A percentile compares a stretch with the other conserved stretches of the same genome.
These are phyloP conservation scores for Smithsoniella earleae DNA, from an alignment of 163 green algal genomes.

Conservation along the genomic window DNA sequence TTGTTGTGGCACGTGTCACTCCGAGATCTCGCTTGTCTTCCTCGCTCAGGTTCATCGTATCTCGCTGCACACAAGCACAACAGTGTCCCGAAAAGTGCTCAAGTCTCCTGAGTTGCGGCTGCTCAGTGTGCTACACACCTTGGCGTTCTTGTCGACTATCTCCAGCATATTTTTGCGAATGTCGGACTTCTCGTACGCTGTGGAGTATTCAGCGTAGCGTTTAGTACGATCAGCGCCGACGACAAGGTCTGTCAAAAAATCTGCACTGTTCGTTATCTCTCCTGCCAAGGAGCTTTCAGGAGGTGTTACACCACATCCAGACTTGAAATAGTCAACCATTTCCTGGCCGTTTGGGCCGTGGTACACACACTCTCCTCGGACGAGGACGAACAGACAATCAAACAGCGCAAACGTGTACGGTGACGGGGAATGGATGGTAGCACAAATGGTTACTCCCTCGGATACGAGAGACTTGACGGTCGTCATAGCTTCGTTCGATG, in stretches of 20 bases:
- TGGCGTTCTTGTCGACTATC: conserved; percentile 12
- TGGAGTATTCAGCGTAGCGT: conserved; percentile 23
- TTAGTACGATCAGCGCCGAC: conserved; percentile 49
- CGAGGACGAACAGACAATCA: conserved; percentile 67
- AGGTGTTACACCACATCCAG: conserved; percentile 1
- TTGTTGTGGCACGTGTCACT: conserved; percentile 41
- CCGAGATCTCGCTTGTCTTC: conserved; percentile 39
- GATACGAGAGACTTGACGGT: conserved; percentile 54
- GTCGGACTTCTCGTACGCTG: conserved; percentile 31
- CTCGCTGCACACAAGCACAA: neutral
- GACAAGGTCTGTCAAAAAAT: conserved; percentile 74
- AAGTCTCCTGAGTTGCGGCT: neutral
- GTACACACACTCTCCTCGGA: conserved; percentile 59
- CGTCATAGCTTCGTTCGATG: conserved; percentile 57
- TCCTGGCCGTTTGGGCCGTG: conserved; percentile 47
- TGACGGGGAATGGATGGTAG: conserved; percentile 76
- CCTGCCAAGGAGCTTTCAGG: conserved; percentile 30
- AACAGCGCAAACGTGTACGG: conserved; percentile 66
- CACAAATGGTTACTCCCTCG: conserved; percentile 62
- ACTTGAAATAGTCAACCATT: neutral
- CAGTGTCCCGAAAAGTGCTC: neutral
- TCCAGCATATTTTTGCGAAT: conserved; percentile 30
- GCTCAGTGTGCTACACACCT: neutral
- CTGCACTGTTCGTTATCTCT: conserved; percentile 50
- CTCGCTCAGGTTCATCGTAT: conserved; percentile 30